A percentile compares a stretch with the other conserved stretches of the same genome.
These are phyloP conservation scores for Chrysopogon serrulatus DNA, from an alignment of 176 grass and related monocot genomes.

Conservation along the genomic window DNA sequence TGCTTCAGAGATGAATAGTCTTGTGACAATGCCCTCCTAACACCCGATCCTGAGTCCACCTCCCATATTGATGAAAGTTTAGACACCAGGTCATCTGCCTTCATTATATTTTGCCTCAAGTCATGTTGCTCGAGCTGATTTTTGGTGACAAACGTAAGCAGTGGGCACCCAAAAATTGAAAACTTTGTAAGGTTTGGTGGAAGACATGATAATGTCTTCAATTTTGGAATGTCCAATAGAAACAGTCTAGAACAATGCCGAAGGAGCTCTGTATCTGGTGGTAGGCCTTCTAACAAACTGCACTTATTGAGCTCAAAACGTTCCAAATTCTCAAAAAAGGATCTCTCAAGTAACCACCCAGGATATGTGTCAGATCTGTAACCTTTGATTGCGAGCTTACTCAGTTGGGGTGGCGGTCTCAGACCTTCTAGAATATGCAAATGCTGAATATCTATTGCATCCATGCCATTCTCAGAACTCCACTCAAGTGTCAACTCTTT, in stretches of 20 bases:
- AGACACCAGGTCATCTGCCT: neutral
- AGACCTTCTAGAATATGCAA: neutral
- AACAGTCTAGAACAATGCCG: neutral
- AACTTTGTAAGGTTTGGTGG: neutral
- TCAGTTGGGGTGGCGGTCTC: neutral
- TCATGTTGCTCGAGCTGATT: neutral
- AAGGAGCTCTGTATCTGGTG: neutral
- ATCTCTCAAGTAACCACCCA: neutral
- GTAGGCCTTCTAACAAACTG: neutral
- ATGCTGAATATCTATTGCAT: neutral
- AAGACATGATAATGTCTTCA: neutral
- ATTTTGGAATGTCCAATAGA: neutral
- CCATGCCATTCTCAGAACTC: accelerated
- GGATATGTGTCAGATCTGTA: neutral
- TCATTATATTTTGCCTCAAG: neutral
- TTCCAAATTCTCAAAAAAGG: neutral
- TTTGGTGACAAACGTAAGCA: neutral
- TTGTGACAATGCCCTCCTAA: neutral
- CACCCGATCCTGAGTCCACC: neutral
- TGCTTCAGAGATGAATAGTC: neutral
- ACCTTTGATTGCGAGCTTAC: accelerated
- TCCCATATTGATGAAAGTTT: neutral
- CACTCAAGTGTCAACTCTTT: accelerated
- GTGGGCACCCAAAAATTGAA: neutral
- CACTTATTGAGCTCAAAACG: neutral